These are phyloP conservation scores for Talaromyces stipitatus DNA, from an alignment of 495 filamentous ascomycete genomes.

Conservation along the genomic window DNA sequence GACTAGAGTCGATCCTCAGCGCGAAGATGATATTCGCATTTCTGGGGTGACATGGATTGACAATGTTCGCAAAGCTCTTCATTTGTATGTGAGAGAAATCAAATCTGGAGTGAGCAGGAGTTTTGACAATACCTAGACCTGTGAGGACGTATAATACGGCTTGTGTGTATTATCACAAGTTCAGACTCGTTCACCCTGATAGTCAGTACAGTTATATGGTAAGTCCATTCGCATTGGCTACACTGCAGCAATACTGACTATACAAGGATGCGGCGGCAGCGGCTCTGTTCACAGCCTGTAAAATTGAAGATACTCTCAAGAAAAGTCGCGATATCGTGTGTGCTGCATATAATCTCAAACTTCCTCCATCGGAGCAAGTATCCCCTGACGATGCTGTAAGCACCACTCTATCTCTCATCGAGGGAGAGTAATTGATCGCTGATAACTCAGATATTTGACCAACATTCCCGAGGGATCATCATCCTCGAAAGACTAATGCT, in stretches of 20 bases:
- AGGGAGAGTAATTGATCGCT: conserved; percentile 7
- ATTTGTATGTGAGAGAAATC: conserved; percentile 45
- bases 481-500: conserved; percentile 88
- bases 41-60: conserved; percentile 79
- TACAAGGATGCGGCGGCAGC: conserved; percentile 75
- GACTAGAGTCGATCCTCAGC: conserved; percentile 46
- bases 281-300: conserved; percentile 85
- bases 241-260: conserved; percentile 4
- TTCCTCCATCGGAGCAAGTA: conserved; percentile 60
- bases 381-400: conserved; percentile 75
- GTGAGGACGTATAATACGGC: conserved; percentile 81
- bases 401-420: neutral
- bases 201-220: conserved; percentile 57
- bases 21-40: conserved; percentile 63
- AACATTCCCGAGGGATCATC: conserved; percentile 65
- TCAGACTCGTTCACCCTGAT: conserved; percentile 70
- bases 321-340: conserved; percentile 91
- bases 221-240: conserved; percentile 1
- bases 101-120: neutral
- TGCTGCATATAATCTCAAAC: conserved; percentile 78
- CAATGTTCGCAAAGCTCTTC: conserved; percentile 60
- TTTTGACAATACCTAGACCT: conserved; percentile 40
- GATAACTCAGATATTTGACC: conserved; percentile 61
- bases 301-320: conserved; percentile 95
- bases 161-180: conserved; percentile 79